phyloP scores from a whole-genome alignment of 306 rosid species.

The Quercus robur region DNA sequence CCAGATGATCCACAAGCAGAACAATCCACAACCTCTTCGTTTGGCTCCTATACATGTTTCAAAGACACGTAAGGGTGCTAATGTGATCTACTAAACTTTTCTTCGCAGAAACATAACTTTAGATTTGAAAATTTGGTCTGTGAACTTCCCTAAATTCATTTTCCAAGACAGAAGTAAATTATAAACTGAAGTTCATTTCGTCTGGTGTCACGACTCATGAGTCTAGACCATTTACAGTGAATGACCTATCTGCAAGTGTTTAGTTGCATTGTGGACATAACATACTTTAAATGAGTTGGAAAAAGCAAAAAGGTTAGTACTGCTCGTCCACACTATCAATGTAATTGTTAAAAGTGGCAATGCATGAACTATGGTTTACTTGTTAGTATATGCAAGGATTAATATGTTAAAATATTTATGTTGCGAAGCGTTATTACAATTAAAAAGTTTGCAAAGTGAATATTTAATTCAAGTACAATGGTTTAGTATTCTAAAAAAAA shows the following conservation, averaged over 20 bases:
- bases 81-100: neutral
- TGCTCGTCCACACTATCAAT: neutral
- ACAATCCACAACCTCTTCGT: conserved; percentile 70
- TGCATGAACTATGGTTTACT: neutral
- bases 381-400: neutral
- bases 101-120: neutral
- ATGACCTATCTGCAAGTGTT: neutral
- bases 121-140: neutral
- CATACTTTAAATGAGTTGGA: neutral
- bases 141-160: neutral
- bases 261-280: neutral
- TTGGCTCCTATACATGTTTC: conserved; percentile 55
- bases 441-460: too few species aligned
- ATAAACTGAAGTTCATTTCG: too few species aligned
- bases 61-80: neutral
- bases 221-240: neutral
- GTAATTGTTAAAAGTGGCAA: too few species aligned
- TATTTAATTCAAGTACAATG: too few species aligned
- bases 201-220: neutral
- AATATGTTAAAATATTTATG: neutral
- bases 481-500: too few species aligned
- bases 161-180: too few species aligned
- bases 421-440: too few species aligned
- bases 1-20: conserved; percentile 78
- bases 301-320: neutral